Conservation (phyloP, 768 basidiomycete genomes). For the Phanerochaete carnosa region DNA sequence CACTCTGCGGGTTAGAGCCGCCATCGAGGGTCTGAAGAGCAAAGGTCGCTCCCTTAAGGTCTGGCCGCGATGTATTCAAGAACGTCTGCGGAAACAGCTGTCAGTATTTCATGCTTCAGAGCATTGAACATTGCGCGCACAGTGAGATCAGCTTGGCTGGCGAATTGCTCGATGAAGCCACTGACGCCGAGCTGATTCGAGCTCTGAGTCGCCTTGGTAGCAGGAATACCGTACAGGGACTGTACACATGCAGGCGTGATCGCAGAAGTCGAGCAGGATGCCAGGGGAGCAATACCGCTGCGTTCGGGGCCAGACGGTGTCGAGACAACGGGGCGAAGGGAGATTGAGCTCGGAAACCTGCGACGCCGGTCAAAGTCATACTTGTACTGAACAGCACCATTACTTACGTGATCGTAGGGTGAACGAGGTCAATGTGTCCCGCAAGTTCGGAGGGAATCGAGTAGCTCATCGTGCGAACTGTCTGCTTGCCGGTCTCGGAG, state of each 20-base stretch:
- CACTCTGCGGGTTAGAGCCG: constrained; percentile 39
- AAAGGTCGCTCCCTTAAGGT: constrained; percentile 33
- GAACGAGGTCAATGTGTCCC: too few species aligned
- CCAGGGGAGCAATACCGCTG: too few species aligned
- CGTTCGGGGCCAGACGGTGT: too few species aligned
- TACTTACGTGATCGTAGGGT: too few species aligned
- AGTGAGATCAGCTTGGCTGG: neutral
- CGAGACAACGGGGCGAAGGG: too few species aligned
- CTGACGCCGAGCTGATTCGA: neutral
- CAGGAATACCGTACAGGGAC: constrained; percentile 21
- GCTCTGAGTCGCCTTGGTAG: neutral
- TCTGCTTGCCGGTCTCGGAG: constrained; percentile 17
- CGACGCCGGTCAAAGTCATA: too few species aligned
- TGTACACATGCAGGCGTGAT: constrained; percentile 24
- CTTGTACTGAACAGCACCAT: too few species aligned
- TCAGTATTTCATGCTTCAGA: neutral
- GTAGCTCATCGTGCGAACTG: constrained; percentile 25
- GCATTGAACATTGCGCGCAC: neutral
- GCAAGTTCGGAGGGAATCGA: too few species aligned
- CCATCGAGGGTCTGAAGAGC: constrained; percentile 21
- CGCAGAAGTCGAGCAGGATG: neutral
- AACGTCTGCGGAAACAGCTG: constrained; percentile 27
- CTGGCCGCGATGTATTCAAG: constrained; percentile 43
- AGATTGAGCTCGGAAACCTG: too few species aligned
- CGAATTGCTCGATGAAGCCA: neutral